These are phyloP conservation scores for Boletus huronensis DNA, from an alignment of 768 basidiomycete species.

Conservation along the genomic window DNA sequence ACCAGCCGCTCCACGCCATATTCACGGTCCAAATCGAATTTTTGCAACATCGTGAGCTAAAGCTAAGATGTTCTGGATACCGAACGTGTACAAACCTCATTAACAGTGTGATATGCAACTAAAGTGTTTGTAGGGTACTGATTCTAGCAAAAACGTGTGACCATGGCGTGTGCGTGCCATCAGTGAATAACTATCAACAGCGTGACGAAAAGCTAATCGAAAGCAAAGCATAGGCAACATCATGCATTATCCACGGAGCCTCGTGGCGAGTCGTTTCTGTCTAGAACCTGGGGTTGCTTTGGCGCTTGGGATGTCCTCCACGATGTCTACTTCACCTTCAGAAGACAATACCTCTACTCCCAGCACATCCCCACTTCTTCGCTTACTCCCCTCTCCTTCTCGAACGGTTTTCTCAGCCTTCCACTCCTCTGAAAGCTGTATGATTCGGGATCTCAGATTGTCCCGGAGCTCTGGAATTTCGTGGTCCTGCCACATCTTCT, in stretches of 20 bases:
- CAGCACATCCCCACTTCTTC: constrained; percentile 17
- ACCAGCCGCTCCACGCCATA: background rate
- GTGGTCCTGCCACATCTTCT: constrained; percentile 50
- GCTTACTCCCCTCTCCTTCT: constrained; percentile 32
- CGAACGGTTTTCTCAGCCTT: constrained; percentile 42
- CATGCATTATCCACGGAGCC: constrained; percentile 28
- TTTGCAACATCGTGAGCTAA: background rate
- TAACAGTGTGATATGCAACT: constrained; percentile 14
- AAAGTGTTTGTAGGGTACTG: constrained; percentile 20
- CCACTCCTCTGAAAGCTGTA: constrained; percentile 52
- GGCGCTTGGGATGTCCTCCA: constrained; percentile 28
- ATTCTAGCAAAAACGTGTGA: constrained; percentile 1
- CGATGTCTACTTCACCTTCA: constrained; percentile 40
- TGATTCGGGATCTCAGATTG: constrained; percentile 40
- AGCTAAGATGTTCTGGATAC: background rate
- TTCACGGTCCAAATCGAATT: background rate
- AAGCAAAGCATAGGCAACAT: constrained; percentile 1
- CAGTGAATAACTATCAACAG: constrained; percentile 4
- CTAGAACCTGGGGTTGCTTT: constrained; percentile 9
- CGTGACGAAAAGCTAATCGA: background rate
- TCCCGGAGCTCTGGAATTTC: constrained; percentile 47
- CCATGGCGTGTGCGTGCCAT: background rate
- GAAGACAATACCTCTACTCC: constrained; percentile 27
- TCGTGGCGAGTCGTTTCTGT: constrained; percentile 17
- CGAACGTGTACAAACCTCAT: constrained; percentile 1